A percentile compares a stretch with the other conserved stretches of the same genome.
Conservation (phyloP, 179 eudicot genomes). For the Silene noctiflora region DNA sequence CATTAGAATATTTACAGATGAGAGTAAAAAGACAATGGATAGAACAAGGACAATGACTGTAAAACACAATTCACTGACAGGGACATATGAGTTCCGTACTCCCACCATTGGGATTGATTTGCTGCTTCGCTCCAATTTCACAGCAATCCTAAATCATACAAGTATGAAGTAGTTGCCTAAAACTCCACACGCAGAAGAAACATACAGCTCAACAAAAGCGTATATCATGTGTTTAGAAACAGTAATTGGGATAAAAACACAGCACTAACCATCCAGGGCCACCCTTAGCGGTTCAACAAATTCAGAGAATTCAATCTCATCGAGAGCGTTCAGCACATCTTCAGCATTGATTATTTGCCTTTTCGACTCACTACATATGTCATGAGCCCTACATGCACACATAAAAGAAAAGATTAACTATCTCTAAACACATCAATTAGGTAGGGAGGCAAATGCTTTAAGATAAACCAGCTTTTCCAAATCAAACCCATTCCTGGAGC, state of each 20-base stretch:
- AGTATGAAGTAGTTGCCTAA: background rate
- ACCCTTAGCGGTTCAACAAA: constrained; percentile 69
- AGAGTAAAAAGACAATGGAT: background rate
- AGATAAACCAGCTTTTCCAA: background rate
- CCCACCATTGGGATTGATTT: background rate
- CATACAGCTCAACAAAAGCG: background rate
- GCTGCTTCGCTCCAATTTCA: background rate
- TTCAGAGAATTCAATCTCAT: constrained; percentile 81
- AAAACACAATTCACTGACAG: background rate
- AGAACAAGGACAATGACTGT: background rate
- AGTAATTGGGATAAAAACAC: background rate
- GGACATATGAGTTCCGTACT: background rate
- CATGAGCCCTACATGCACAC: constrained; percentile 65
- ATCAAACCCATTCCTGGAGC: background rate
- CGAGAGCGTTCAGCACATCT: constrained; percentile 82
- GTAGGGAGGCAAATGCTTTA: background rate
- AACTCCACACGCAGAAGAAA: background rate
- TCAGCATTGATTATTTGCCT: constrained; percentile 85
- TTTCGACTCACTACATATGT: constrained; percentile 72
- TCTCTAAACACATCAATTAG: constrained; percentile 2
- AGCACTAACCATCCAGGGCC: constrained; percentile 58
- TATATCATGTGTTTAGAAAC: background rate
- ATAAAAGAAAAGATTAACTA: background rate
- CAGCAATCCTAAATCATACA: background rate
- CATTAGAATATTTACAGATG: background rate